phyloP scores from a whole-genome alignment of 768 basidiomycete species.

The Udeniomyces megalosporus region DNA sequence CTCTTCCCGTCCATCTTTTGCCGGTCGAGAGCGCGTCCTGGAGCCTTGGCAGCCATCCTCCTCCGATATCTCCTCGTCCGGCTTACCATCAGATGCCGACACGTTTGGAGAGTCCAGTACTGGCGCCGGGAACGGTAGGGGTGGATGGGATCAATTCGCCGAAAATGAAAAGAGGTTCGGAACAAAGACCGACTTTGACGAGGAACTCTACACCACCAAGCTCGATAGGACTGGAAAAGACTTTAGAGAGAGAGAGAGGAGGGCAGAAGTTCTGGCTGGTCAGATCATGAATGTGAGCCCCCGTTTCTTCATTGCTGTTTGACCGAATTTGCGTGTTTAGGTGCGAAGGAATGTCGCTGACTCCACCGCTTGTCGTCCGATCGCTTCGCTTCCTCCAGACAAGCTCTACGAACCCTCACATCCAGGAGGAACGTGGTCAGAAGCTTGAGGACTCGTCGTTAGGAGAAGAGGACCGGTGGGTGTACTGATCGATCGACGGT shows the following conservation, averaged over 20 bases:
- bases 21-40: slow-evolving; percentile 17
- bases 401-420: slow-evolving; percentile 55
- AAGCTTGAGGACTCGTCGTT: slow-evolving; percentile 39
- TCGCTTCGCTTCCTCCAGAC: background rate
- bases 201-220: slow-evolving; percentile 87
- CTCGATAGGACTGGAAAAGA: slow-evolving; percentile 69
- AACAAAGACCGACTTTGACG: slow-evolving; percentile 76
- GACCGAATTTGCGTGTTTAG: background rate
- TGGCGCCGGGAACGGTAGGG: background rate
- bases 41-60: slow-evolving; percentile 16
- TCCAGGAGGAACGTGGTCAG: slow-evolving; percentile 71
- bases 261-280: slow-evolving; percentile 72
- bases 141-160: slow-evolving; percentile 80
- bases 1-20: slow-evolving; percentile 15
- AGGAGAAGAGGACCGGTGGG: slow-evolving; percentile 94
- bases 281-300: slow-evolving; percentile 70
- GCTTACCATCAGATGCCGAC: background rate
- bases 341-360: background rate
- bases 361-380: background rate
- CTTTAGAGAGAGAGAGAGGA: slow-evolving; percentile 72
- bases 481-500: background rate
- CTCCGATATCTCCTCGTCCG: background rate
- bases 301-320: too few species aligned
- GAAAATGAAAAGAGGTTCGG: slow-evolving; percentile 88
- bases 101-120: background rate